Evolutionary conservation across 345 rosid genomes (phyloP).

Genomic region (Arabis alpina): DNA sequence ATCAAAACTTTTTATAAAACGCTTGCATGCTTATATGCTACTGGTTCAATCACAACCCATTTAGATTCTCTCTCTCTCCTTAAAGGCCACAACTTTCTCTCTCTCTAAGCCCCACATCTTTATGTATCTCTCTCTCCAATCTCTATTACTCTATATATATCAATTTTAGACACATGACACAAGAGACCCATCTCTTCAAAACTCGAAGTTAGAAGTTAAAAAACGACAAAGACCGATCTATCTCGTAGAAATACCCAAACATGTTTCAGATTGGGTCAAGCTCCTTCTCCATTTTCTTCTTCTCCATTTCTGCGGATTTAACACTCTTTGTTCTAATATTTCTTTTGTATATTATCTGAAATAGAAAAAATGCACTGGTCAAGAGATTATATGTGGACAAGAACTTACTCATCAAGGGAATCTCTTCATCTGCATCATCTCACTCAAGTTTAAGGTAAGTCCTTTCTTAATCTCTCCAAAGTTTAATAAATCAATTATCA

Average conservation of each 20-base stretch:
- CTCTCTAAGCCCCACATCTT: slow-evolving; percentile 24
- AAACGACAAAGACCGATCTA: slow-evolving; percentile 28
- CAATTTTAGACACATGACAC: slow-evolving; percentile 7
- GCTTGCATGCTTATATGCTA: slow-evolving; percentile 26
- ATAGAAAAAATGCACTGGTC: slow-evolving; percentile 26
- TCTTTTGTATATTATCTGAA: not conserved
- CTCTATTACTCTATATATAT: slow-evolving; percentile 23
- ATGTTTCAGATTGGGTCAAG: slow-evolving; percentile 37
- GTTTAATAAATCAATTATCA: not conserved
- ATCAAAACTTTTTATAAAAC: slow-evolving; percentile 25
- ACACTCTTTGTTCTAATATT: slow-evolving; percentile 23
- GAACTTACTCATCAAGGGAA: slow-evolving; percentile 15
- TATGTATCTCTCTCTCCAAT: slow-evolving; percentile 20
- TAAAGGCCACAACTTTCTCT: slow-evolving; percentile 1
- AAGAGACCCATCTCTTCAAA: slow-evolving; percentile 18
- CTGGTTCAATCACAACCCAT: slow-evolving; percentile 37
- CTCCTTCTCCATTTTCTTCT: slow-evolving; percentile 17
- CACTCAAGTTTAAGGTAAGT: slow-evolving; percentile 34
- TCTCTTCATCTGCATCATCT: slow-evolving; percentile 40
- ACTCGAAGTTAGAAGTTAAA: slow-evolving; percentile 1
- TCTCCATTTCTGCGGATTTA: slow-evolving; percentile 20
- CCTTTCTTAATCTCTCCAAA: not conserved
- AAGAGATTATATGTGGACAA: slow-evolving; percentile 28
- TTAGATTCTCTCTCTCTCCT: slow-evolving; percentile 29
- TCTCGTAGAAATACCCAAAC: slow-evolving; percentile 21